A percentile compares a stretch with the other conserved stretches of the same genome.
Evolutionary conservation across 768 basidiomycete genomes (phyloP).

Genomic region (Candolleomyces efflorescens): DNA sequence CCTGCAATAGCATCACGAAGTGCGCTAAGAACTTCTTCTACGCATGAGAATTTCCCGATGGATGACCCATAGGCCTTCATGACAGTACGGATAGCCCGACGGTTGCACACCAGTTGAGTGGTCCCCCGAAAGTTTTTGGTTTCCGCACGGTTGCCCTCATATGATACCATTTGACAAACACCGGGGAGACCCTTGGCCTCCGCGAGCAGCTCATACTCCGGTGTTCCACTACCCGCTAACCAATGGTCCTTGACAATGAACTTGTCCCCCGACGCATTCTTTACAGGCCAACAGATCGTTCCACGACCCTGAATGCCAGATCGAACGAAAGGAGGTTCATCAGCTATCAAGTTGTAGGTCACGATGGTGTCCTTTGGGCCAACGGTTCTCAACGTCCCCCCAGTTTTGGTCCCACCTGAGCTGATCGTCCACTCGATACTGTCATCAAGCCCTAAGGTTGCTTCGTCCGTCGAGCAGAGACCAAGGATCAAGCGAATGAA

Average conservation of each 20-base stretch:
- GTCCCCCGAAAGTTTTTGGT: neutral
- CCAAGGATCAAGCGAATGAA: conserved; percentile 5
- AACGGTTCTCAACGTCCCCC: neutral
- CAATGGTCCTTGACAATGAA: neutral
- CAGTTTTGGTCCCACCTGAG: neutral
- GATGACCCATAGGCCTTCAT: neutral
- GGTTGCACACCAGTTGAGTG: neutral
- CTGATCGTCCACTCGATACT: neutral
- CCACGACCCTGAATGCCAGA: neutral
- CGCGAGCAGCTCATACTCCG: neutral
- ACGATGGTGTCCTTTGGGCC: neutral
- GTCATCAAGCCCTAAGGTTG: neutral
- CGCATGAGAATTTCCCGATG: neutral
- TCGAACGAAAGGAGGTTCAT: neutral
- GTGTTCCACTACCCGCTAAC: neutral
- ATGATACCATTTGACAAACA: neutral
- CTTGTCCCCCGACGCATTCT: too few species aligned
- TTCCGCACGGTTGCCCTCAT: neutral
- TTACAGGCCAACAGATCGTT: neutral
- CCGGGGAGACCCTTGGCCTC: neutral
- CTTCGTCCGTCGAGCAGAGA: neutral
- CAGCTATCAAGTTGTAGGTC: neutral
- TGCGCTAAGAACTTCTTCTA: neutral
- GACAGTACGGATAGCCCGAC: neutral
- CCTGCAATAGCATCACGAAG: neutral